A percentile compares a stretch with the other conserved stretches of the same genome.
Conservation (phyloP, 2,329 filamentous ascomycete genomes). For the Venturia pyrina region DNA sequence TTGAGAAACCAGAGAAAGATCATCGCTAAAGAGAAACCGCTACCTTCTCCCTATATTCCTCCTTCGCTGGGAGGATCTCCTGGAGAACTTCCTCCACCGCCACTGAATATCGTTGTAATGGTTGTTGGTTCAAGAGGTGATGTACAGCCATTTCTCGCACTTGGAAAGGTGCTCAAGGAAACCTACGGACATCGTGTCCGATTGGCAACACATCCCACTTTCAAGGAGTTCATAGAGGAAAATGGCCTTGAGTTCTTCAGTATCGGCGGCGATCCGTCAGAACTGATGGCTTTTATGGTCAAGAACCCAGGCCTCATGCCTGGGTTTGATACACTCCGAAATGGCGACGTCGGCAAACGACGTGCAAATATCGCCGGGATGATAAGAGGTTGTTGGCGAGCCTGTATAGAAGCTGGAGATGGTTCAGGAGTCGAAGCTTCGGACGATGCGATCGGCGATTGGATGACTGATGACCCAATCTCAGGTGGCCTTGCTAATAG, state of each 20-base stretch:
- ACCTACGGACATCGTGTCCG: constrained; percentile 39
- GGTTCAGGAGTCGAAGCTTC: constrained; percentile 45
- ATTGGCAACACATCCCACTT: constrained; percentile 38
- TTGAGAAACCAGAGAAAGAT: constrained; percentile 25
- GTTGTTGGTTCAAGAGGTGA: constrained; percentile 30
- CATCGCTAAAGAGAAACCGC: constrained; percentile 9
- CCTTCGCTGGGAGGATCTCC: constrained; percentile 59
- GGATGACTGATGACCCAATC: constrained; percentile 26
- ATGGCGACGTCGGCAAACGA: constrained; percentile 65
- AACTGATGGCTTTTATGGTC: constrained; percentile 70
- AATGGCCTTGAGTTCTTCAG: constrained; percentile 43
- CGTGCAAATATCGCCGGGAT: constrained; percentile 69
- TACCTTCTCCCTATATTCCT: constrained; percentile 40
- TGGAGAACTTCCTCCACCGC: constrained; percentile 42
- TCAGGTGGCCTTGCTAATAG: neutral
- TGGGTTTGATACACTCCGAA: constrained; percentile 64
- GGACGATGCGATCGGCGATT: constrained; percentile 44
- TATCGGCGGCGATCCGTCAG: constrained; percentile 39
- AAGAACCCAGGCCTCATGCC: constrained; percentile 83
- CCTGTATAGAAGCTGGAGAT: constrained; percentile 70
- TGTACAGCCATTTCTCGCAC: constrained; percentile 40
- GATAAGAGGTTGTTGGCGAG: constrained; percentile 76
- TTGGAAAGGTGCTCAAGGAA: constrained; percentile 39
- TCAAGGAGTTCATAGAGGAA: constrained; percentile 39
- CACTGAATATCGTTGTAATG: constrained; percentile 17